These are phyloP conservation scores for Leishmania martiniquensis DNA, from an alignment of 208 protist genomes.

Conservation along the genomic window DNA sequence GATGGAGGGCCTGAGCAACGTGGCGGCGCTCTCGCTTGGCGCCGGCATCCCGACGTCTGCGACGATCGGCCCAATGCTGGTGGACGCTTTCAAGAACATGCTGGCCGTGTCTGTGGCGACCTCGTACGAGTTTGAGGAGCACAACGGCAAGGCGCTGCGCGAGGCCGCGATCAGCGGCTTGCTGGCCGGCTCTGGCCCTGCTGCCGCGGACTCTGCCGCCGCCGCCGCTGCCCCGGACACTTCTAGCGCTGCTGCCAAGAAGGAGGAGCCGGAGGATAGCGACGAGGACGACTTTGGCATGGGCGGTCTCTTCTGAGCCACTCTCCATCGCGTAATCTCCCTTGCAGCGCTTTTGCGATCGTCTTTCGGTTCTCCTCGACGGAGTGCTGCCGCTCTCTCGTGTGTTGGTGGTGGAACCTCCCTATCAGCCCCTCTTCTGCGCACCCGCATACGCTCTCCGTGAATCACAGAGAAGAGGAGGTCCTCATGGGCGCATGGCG, in stretches of 20 bases:
- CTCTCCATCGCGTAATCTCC: neutral
- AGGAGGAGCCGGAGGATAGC: constrained; percentile 71
- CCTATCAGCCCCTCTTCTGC: neutral
- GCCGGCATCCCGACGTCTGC: constrained; percentile 95
- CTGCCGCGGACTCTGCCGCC: constrained; percentile 55
- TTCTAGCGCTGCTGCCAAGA: constrained; percentile 37
- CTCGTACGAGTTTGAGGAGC: constrained; percentile 92
- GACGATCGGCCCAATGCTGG: constrained; percentile 95
- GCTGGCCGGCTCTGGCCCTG: constrained; percentile 74
- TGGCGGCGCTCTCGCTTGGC: constrained; percentile 96
- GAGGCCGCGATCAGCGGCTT: constrained; percentile 87
- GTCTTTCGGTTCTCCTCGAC: neutral
- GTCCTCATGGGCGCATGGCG: too few species aligned
- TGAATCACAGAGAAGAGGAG: neutral
- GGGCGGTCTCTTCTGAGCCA: constrained; percentile 81
- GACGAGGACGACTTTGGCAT: constrained; percentile 87
- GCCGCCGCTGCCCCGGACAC: constrained; percentile 45
- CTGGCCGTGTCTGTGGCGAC: constrained; percentile 95
- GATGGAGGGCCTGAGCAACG: constrained; percentile 87
- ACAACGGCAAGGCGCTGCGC: constrained; percentile 87
- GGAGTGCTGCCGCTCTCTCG: neutral
- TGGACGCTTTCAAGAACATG: constrained; percentile 98
- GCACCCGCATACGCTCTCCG: too few species aligned
- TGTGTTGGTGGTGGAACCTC: neutral
- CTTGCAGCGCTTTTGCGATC: too few species aligned